Evolutionary conservation across 148 eudicot species (phyloP).

Genomic region (Chenopodium album): DNA sequence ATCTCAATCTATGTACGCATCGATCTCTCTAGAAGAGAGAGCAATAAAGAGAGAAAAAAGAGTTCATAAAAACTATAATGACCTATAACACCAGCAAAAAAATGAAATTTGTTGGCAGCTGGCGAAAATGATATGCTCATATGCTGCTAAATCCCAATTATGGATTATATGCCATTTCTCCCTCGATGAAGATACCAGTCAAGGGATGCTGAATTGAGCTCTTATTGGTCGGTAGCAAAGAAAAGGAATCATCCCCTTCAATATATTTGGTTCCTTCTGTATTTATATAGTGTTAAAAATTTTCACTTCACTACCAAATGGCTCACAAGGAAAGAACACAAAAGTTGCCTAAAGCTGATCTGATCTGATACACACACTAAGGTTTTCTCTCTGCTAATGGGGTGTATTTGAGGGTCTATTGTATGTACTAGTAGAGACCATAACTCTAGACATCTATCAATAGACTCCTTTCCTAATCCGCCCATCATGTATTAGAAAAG

Average conservation of each 20-base stretch:
- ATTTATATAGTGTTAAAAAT: background rate
- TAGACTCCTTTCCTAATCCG: too few relatives aligned
- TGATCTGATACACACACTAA: too few relatives aligned
- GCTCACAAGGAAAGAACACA: background rate
- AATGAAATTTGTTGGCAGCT: background rate
- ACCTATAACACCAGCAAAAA: too few relatives aligned
- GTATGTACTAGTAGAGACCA: too few relatives aligned
- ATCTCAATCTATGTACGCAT: too few relatives aligned
- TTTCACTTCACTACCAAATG: background rate
- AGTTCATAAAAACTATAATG: too few relatives aligned
- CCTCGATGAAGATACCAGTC: background rate
- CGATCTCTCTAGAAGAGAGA: too few relatives aligned
- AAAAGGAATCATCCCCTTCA: background rate
- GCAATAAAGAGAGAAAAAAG: too few relatives aligned
- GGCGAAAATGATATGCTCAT: background rate
- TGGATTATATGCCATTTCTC: background rate
- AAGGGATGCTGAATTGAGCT: background rate
- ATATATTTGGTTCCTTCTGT: background rate
- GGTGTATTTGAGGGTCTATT: too few relatives aligned
- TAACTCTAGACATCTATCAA: too few relatives aligned
- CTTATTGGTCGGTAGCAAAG: background rate
- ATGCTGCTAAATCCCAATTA: background rate
- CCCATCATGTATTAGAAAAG: too few relatives aligned
- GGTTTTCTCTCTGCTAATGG: too few relatives aligned
- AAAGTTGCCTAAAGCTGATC: background rate